Evolutionary conservation across 495 filamentous ascomycete species (phyloP).

Genomic region (Hypoxylon perforatum): DNA sequence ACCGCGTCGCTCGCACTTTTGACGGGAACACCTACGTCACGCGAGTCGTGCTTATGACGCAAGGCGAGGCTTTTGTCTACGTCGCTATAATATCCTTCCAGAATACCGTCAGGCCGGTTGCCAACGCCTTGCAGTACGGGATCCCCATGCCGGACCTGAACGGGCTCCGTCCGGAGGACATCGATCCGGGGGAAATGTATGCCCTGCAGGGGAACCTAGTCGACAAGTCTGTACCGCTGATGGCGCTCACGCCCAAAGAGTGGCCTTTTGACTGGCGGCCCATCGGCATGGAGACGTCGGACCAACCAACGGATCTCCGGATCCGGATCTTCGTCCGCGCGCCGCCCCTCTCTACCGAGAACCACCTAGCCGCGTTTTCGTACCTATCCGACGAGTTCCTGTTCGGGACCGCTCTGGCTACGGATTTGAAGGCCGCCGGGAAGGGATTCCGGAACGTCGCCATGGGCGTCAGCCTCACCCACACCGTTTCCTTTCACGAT

Average conservation of each 20-base stretch:
- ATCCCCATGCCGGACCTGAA: not conserved
- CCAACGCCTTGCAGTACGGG: not conserved
- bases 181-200: not conserved
- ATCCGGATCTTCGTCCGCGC: not conserved
- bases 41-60: not conserved
- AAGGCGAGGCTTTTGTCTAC: not conserved
- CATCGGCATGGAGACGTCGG: not conserved
- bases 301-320: not conserved
- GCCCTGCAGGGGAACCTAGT: not conserved
- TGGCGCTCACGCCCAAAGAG: not conserved
- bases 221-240: not conserved
- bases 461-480: constrained; percentile 9
- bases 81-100: constrained; percentile 2
- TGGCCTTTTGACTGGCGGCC: constrained; percentile 5
- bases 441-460: not conserved
- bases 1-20: not conserved
- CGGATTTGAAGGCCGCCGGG: not conserved
- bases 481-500: constrained; percentile 18
- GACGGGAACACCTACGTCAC: not conserved
- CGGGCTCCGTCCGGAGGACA: not conserved
- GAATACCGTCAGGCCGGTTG: not conserved
- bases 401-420: constrained; percentile 1
- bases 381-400: constrained; percentile 8
- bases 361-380: constrained; percentile 10
- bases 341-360: not conserved